Base-by-base conservation (phyloP, 306 rosid genomes). In the Vicia sativa region DNA sequence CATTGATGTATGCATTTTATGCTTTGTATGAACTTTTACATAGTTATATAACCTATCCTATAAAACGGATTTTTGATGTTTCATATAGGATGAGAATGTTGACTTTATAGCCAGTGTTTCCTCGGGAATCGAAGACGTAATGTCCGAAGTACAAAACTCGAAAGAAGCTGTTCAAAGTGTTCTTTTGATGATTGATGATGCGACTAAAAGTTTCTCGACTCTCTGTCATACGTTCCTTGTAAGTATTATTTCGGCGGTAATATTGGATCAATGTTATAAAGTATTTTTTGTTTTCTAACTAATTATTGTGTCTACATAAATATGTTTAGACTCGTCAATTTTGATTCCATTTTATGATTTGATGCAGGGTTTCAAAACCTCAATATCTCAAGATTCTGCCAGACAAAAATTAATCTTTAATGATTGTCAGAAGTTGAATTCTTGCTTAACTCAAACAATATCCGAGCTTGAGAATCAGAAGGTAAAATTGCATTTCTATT, bases 391-490 rank as follows among this genome's bases (percentile, higher is more conserved):
- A 34, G 70, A 73, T 65, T 74, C 77, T 53, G 79, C 55, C 39
- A 82, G 79, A 69, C 83, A 83, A 59, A 82, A 77, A 31, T 50
- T 69, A 62, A 68, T 85, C 60, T 70, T 76, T 28, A 73, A 77
- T 53, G 65, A 79, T 67, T 62, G 81, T 52, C 80, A 82, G 72
- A 86, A 82, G 75, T 72, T 89, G 70, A 78, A 55, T 78, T 77
- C 83, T 65, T 79, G 76, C 84, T 54, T 84, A 78, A 78, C 68
- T 69, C 72, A 86, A 67, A 85, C 82, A 78, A 80, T 84, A 67
- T 75, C 80, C 10, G 79, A 74, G 70, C 86, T 89, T 74, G 87
- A 87, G 79, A 84, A 68, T 72, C 89, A 89, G 76, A 92, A 92
- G 89, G 95, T 92, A 65, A 21, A 74, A 28, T 39, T 21, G 31